Conservation (phyloP, 2,329 filamentous ascomycete species). For the Emydomyces testavorans region DNA sequence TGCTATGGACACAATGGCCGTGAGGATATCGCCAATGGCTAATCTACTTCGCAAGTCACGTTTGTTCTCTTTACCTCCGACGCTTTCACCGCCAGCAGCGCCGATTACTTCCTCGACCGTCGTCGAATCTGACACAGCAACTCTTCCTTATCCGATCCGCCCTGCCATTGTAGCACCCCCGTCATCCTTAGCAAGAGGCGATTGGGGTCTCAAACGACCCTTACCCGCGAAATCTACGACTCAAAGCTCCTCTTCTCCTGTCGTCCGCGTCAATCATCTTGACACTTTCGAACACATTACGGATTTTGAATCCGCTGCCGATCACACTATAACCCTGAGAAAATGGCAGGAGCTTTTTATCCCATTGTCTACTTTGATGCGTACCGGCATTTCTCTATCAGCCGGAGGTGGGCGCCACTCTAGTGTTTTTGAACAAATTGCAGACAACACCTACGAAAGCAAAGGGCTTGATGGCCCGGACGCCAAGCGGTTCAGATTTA, state of each 20-base stretch:
- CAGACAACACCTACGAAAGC: constrained; percentile 16
- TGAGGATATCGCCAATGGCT: constrained; percentile 47
- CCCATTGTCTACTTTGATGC: constrained; percentile 47
- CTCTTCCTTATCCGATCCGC: constrained; percentile 65
- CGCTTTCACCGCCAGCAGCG: constrained; percentile 52
- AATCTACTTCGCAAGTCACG: constrained; percentile 73
- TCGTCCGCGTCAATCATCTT: constrained; percentile 63
- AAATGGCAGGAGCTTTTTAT: constrained; percentile 80
- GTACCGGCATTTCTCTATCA: constrained; percentile 12
- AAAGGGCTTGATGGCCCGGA: constrained; percentile 20
- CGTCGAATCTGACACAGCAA: constrained; percentile 56
- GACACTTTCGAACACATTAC: constrained; percentile 83
- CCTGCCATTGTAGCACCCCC: constrained; percentile 70
- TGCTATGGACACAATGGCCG: constrained; percentile 19
- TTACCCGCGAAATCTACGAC: constrained; percentile 66
- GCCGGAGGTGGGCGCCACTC: constrained; percentile 11
- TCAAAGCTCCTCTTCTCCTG: constrained; percentile 55
- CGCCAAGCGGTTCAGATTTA: constrained; percentile 44
- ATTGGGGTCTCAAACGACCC: constrained; percentile 86
- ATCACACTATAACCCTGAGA: constrained; percentile 66
- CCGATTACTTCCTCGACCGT: constrained; percentile 40
- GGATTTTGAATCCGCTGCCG: constrained; percentile 71
- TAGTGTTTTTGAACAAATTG: constrained; percentile 25
- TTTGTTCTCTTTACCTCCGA: constrained; percentile 73
- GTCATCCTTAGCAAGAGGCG: constrained; percentile 61